Percentiles rank a stretch among this genome's conserved stretches.
These are phyloP conservation scores for Rhodotorula sp. DNA, from an alignment of 1,284 basidiomycete genomes.

Conservation along the genomic window DNA sequence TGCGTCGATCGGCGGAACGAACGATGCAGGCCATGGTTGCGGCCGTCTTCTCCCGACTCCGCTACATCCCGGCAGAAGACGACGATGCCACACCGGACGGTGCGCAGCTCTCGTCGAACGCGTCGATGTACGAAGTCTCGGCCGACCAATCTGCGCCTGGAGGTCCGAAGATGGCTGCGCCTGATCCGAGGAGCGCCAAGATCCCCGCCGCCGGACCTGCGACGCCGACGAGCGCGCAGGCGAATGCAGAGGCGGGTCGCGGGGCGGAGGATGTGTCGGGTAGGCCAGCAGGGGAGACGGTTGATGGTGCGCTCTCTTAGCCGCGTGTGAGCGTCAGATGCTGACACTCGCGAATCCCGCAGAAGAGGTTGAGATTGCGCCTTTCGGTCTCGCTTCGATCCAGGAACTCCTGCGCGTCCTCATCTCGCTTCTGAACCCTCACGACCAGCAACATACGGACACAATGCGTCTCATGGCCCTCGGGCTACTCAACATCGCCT, in stretches of 20 bases:
- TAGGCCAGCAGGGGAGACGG: conserved; percentile 30
- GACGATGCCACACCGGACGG: conserved; percentile 2
- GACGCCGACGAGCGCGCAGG: background rate
- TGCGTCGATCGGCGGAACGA: conserved; percentile 89
- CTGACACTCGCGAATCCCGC: background rate
- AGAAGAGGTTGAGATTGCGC: conserved; percentile 25
- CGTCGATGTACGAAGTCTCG: conserved; percentile 38
- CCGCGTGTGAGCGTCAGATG: conserved; percentile 8
- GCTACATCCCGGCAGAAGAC: conserved; percentile 22
- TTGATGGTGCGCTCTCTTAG: conserved; percentile 17
- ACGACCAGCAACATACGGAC: conserved; percentile 91
- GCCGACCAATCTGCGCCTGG: conserved; percentile 37
- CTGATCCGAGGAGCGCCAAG: conserved; percentile 47
- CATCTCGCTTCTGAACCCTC: conserved; percentile 91
- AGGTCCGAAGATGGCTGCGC: conserved; percentile 48
- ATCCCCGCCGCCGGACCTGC: background rate
- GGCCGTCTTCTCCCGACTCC: conserved; percentile 72
- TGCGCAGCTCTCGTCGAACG: conserved; percentile 3
- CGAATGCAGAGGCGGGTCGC: background rate
- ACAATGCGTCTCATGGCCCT: conserved; percentile 89
- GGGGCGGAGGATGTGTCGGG: conserved; percentile 31
- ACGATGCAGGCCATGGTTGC: conserved; percentile 86
- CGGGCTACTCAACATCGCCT: conserved; percentile 80
- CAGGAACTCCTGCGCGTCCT: conserved; percentile 90
- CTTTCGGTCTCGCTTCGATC: conserved; percentile 87